A percentile compares a stretch with the other conserved stretches of the same genome.
These are phyloP conservation scores for Cladosporium sp. DNA, from an alignment of 2,329 filamentous ascomycete species.

Conservation along the genomic window DNA sequence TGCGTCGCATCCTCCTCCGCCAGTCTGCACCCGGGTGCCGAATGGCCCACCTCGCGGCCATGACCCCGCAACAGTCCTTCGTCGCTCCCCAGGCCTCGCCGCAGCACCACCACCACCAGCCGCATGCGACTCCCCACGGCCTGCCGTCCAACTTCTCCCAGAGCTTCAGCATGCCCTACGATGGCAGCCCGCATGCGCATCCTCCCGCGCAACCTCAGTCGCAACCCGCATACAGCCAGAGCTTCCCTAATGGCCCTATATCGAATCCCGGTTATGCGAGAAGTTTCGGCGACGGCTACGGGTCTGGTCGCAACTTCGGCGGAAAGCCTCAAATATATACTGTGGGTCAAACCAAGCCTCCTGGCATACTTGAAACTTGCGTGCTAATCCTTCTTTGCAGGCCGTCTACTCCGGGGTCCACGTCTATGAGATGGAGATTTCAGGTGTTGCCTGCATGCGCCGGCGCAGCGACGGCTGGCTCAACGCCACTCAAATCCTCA, in stretches of 20 bases:
- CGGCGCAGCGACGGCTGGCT: constrained; percentile 91
- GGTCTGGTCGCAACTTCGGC: constrained; percentile 16
- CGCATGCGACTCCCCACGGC: constrained; percentile 15
- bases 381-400: constrained; percentile 31
- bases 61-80: constrained; percentile 26
- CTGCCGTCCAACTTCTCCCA: constrained; percentile 13
- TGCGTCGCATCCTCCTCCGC: constrained; percentile 4
- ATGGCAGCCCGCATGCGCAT: constrained; percentile 15
- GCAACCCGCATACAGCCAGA: constrained; percentile 23
- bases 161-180: constrained; percentile 27
- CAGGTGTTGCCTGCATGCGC: constrained; percentile 89
- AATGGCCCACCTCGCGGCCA: constrained; percentile 10
- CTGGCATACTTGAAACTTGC: background rate
- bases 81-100: constrained; percentile 3
- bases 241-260: constrained; percentile 29
- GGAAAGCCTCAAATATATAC: constrained; percentile 47
- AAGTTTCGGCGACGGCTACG: constrained; percentile 27
- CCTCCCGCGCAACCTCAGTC: constrained; percentile 16
- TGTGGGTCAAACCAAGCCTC: constrained; percentile 25
- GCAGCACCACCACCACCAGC: constrained; percentile 18
- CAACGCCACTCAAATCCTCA: constrained; percentile 96
- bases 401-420: constrained; percentile 93
- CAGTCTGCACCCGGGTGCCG: constrained; percentile 2
- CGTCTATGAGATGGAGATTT: constrained; percentile 98
- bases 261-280: constrained; percentile 34